A percentile compares a stretch with the other conserved stretches of the same genome.
phyloP scores from a whole-genome alignment of 2,329 filamentous ascomycete genomes.

The Diplocarpon mali region DNA sequence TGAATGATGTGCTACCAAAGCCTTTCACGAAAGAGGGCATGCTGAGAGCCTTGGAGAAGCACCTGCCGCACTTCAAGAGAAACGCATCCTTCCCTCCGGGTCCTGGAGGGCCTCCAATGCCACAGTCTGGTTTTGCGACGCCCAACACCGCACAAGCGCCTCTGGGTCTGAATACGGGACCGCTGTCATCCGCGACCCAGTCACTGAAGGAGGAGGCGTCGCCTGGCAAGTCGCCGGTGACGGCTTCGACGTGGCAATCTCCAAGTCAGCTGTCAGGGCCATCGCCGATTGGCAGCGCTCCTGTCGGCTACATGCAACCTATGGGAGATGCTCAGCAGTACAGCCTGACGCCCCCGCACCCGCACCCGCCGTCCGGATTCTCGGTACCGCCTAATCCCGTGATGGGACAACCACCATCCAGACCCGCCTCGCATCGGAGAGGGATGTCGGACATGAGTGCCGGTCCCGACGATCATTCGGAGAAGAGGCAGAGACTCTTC shows the following conservation, averaged over 20 bases:
- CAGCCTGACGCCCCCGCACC: slow-evolving; percentile 23
- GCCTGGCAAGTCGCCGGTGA: slow-evolving; percentile 26
- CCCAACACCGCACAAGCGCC: slow-evolving; percentile 17
- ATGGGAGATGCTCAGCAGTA: slow-evolving; percentile 23
- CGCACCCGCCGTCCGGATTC: slow-evolving; percentile 17
- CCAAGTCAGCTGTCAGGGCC: slow-evolving; percentile 23
- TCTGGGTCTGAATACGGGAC: slow-evolving; percentile 24
- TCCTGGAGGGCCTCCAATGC: slow-evolving; percentile 13
- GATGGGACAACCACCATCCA: slow-evolving; percentile 12
- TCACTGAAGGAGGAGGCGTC: slow-evolving; percentile 26
- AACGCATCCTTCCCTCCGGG: slow-evolving; percentile 28
- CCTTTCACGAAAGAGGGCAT: slow-evolving; percentile 88
- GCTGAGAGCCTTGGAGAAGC: slow-evolving; percentile 76
- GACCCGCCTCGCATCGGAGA: slow-evolving; percentile 21
- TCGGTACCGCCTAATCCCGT: slow-evolving; percentile 12
- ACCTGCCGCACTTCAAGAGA: slow-evolving; percentile 74
- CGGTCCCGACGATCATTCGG: slow-evolving; percentile 19
- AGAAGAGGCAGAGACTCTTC: slow-evolving; percentile 27
- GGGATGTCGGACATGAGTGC: slow-evolving; percentile 24
- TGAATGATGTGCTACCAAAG: slow-evolving; percentile 96
- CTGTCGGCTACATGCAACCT: slow-evolving; percentile 18
- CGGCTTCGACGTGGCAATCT: slow-evolving; percentile 25
- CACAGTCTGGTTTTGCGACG: slow-evolving; percentile 20
- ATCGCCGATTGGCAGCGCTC: slow-evolving; percentile 21
- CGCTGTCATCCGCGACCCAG: slow-evolving; percentile 19